phyloP scores from a whole-genome alignment of 192 early-diverging fungal genomes.

The Backusella westeae region DNA sequence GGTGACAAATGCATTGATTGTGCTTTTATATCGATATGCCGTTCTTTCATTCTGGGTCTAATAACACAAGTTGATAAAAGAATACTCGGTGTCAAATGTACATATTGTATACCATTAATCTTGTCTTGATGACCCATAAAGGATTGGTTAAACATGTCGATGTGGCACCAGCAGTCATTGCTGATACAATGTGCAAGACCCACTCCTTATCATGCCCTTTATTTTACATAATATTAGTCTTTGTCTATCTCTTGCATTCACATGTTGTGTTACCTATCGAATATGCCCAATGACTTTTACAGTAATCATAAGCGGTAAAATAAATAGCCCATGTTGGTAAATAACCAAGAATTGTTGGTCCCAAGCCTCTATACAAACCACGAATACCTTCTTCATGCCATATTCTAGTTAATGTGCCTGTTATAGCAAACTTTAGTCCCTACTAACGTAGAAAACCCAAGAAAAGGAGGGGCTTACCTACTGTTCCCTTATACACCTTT shows the following conservation, averaged over 20 bases:
- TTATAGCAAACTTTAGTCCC: too few species aligned
- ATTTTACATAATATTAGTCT: background rate
- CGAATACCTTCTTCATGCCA: conserved; percentile 81
- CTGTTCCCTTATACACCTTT: conserved; percentile 55
- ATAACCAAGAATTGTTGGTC: conserved; percentile 87
- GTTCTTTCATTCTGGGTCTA: conserved; percentile 78
- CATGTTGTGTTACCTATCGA: conserved; percentile 12
- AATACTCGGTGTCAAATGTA: background rate
- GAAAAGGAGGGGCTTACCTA: conserved; percentile 28
- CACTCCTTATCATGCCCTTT: conserved; percentile 46
- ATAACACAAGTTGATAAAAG: background rate
- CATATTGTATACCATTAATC: conserved; percentile 66
- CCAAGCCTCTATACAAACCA: conserved; percentile 88
- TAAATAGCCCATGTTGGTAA: conserved; percentile 92
- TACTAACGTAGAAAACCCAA: too few species aligned
- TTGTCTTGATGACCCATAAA: conserved; percentile 90
- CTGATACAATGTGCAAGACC: conserved; percentile 77
- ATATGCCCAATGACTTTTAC: conserved; percentile 48
- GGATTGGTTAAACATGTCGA: conserved; percentile 84
- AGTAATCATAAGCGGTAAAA: conserved; percentile 85
- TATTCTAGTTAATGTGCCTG: conserved; percentile 71
- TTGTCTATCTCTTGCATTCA: background rate
- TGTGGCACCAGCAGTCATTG: conserved; percentile 80
- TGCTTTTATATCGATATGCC: conserved; percentile 81
- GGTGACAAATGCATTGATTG: conserved; percentile 72